Percentiles rank a stretch among this genome's conserved stretches.
These are phyloP conservation scores for Fusarium luffae DNA, from an alignment of 2,329 filamentous ascomycete species.

Conservation along the genomic window DNA sequence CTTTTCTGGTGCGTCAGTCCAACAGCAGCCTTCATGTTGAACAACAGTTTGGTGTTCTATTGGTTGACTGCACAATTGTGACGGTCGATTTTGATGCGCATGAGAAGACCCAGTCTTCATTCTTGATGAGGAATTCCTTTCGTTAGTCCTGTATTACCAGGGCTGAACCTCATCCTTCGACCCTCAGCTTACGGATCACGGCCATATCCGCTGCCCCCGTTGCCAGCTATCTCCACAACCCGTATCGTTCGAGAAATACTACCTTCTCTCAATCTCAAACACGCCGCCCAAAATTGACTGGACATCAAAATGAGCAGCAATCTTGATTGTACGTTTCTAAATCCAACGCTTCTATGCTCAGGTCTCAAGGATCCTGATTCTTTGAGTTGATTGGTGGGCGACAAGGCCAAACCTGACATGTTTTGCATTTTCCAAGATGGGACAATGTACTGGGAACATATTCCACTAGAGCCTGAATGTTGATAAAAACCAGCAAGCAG, in stretches of 20 bases:
- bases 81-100: conserved; percentile 24
- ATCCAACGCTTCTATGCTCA: neutral
- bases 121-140: conserved; percentile 2
- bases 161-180: conserved; percentile 23
- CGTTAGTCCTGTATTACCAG: conserved; percentile 36
- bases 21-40: conserved; percentile 5
- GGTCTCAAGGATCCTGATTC: neutral
- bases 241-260: neutral
- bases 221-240: conserved; percentile 3
- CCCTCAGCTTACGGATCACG: conserved; percentile 4
- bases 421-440: conserved; percentile 24
- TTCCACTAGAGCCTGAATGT: conserved; percentile 4
- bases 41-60: conserved; percentile 5
- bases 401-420: conserved; percentile 12
- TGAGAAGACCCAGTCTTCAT: conserved; percentile 1
- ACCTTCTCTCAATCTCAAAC: neutral
- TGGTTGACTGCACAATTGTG: conserved; percentile 19
- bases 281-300: neutral
- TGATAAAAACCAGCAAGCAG: conserved; percentile 3
- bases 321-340: neutral
- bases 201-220: conserved; percentile 15
- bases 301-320: neutral
- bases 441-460: conserved; percentile 21
- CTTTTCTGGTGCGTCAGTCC: conserved; percentile 7
- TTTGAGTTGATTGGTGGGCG: neutral